Evolutionary conservation across 371 early-diverging fungal genomes (phyloP).

Genomic region (Polyrhizophydium stewartii): DNA sequence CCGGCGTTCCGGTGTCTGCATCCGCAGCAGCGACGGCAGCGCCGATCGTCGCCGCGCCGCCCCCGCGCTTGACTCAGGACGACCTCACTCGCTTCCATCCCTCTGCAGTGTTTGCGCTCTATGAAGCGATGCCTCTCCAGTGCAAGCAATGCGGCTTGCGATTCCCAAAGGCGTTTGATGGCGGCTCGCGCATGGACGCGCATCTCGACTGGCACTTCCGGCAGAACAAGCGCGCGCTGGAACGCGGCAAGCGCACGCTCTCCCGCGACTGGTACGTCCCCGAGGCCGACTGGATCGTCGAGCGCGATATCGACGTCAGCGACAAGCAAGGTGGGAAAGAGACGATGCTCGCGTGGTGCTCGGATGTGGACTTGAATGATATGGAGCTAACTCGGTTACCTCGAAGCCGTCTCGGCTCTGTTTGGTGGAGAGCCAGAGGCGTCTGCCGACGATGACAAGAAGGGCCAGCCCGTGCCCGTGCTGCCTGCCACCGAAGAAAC

Average conservation of each 20-base stretch:
- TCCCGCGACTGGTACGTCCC: conserved; percentile 84
- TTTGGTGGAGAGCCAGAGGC: conserved; percentile 2
- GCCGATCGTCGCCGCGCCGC: too few relatives aligned
- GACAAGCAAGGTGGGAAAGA: conserved; percentile 22
- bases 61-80: neutral
- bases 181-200: conserved; percentile 67
- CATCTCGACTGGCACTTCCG: conserved; percentile 95
- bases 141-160: conserved; percentile 92
- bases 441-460: neutral
- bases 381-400: neutral
- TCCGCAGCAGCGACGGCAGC: too few relatives aligned
- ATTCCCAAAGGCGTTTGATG: conserved; percentile 62
- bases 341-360: neutral
- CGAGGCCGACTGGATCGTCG: conserved; percentile 52
- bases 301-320: conserved; percentile 18
- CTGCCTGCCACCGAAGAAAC: conserved; percentile 21
- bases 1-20: neutral
- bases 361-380: neutral
- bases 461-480: conserved; percentile 10
- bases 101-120: conserved; percentile 45
- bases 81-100: conserved; percentile 11
- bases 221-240: conserved; percentile 78
- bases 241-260: conserved; percentile 66
- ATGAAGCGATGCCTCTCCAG: conserved; percentile 69
- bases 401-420: neutral